Evolutionary conservation across 2,329 filamentous ascomycete genomes (phyloP).

Genomic region (Albophoma yamanashiensis): DNA sequence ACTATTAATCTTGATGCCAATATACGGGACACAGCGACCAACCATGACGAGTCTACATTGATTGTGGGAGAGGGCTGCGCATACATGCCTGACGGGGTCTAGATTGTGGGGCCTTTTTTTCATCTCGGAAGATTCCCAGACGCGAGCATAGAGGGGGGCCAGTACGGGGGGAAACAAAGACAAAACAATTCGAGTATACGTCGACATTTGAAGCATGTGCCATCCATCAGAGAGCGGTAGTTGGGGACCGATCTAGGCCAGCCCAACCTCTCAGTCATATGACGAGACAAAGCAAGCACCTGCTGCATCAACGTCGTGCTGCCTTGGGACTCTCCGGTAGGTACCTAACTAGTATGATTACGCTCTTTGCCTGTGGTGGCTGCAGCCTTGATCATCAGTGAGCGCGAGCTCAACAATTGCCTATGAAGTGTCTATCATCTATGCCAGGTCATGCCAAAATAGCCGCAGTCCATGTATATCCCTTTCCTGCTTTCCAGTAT

Average conservation of each 20-base stretch:
- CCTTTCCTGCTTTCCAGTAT: not conserved
- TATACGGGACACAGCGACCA: slow-evolving; percentile 8
- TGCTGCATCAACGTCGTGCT: too few species aligned
- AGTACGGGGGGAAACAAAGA: slow-evolving; percentile 12
- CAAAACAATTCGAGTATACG: slow-evolving; percentile 9
- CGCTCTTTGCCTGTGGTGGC: not conserved
- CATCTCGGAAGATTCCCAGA: not conserved
- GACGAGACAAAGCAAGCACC: not conserved
- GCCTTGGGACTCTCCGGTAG: not conserved
- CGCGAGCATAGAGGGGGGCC: slow-evolving; percentile 12
- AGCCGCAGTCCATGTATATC: not conserved
- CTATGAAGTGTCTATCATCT: not conserved
- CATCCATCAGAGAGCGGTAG: not conserved
- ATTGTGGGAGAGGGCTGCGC: slow-evolving; percentile 5
- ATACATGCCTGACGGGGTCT: not conserved
- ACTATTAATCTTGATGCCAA: slow-evolving; percentile 14
- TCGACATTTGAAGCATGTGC: not conserved
- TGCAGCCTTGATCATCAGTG: not conserved
- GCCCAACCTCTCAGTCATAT: not conserved
- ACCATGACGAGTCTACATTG: slow-evolving; percentile 5
- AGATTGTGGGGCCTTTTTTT: not conserved
- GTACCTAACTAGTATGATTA: not conserved
- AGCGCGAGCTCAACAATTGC: not conserved
- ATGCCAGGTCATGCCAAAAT: not conserved
- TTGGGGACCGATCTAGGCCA: not conserved